phyloP scores from a whole-genome alignment of 345 rosid genomes.

The Populus euphratica region DNA sequence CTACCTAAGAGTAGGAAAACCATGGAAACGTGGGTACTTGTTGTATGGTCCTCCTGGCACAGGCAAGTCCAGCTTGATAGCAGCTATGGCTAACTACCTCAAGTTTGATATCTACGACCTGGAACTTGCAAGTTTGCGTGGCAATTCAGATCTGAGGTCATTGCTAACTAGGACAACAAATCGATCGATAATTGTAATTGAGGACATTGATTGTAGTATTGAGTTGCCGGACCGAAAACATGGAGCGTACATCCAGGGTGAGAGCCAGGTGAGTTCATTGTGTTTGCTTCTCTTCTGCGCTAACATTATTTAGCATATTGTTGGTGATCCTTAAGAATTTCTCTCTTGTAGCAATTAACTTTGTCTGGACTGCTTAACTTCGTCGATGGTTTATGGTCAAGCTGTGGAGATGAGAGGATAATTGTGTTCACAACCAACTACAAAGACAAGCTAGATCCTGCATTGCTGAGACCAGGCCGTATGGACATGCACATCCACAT shows the following conservation, averaged over 20 bases:
- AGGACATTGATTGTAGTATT: slow-evolving; percentile 26
- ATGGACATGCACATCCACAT: slow-evolving; percentile 20
- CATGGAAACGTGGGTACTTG: slow-evolving; percentile 28
- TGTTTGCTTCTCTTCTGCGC: neutral
- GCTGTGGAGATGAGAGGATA: slow-evolving; percentile 28
- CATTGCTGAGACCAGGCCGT: slow-evolving; percentile 17
- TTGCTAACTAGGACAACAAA: slow-evolving; percentile 3
- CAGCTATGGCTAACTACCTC: slow-evolving; percentile 28
- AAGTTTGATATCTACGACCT: slow-evolving; percentile 19
- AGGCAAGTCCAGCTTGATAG: slow-evolving; percentile 29
- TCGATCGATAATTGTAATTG: slow-evolving; percentile 24
- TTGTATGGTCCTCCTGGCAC: slow-evolving; percentile 29
- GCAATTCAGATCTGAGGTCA: slow-evolving; percentile 14
- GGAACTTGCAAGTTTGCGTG: slow-evolving; percentile 10
- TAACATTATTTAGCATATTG: neutral
- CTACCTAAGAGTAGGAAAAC: slow-evolving; percentile 25
- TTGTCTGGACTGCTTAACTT: slow-evolving; percentile 26
- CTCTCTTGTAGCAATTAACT: slow-evolving; percentile 14
- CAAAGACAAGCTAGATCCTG: slow-evolving; percentile 24
- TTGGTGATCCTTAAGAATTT: neutral
- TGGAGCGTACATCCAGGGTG: neutral
- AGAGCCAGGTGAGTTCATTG: slow-evolving; percentile 3
- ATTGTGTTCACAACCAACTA: slow-evolving; percentile 25
- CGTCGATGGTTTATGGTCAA: slow-evolving; percentile 27
- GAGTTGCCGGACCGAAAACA: slow-evolving; percentile 15